These are phyloP conservation scores for Botrytis galanthina DNA, from an alignment of 2,329 filamentous ascomycete genomes.

Conservation along the genomic window DNA sequence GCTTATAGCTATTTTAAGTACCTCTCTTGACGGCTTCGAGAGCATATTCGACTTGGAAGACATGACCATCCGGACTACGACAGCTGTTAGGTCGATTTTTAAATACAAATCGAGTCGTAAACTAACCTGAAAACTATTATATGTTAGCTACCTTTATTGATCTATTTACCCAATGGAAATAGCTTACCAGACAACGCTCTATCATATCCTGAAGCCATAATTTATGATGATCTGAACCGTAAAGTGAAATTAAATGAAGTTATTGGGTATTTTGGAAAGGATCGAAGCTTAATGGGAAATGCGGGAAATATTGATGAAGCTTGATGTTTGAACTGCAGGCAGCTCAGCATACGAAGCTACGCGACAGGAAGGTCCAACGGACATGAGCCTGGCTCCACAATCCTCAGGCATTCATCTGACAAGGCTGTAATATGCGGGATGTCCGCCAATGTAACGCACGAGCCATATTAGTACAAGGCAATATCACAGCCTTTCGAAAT, in stretches of 20 bases:
- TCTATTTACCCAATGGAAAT: conserved; percentile 27
- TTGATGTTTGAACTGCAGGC: conserved; percentile 29
- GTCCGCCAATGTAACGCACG: background rate
- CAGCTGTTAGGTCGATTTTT: conserved; percentile 45
- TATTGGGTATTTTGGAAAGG: conserved; percentile 22
- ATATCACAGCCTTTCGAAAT: background rate
- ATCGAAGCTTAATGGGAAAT: conserved; percentile 21
- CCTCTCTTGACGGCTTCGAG: conserved; percentile 98
- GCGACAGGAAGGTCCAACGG: conserved; percentile 21
- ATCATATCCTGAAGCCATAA: conserved; percentile 94
- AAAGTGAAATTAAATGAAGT: conserved; percentile 20
- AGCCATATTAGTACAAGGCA: background rate
- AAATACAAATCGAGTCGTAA: background rate
- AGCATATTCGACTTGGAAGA: conserved; percentile 99
- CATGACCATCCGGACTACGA: conserved; percentile 91
- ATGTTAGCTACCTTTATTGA: conserved; percentile 42
- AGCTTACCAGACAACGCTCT: conserved; percentile 93
- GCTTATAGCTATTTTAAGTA: conserved; percentile 42
- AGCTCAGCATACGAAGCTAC: conserved; percentile 35
- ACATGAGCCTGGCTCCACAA: background rate
- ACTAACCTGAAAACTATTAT: conserved; percentile 75
- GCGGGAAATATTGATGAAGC: conserved; percentile 23
- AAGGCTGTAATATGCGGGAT: conserved; percentile 16
- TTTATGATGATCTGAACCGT: conserved; percentile 36
- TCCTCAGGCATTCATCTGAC: conserved; percentile 15